phyloP scores from a whole-genome alignment of 2,329 filamentous ascomycete species.

The Coniochaeta sp. region DNA sequence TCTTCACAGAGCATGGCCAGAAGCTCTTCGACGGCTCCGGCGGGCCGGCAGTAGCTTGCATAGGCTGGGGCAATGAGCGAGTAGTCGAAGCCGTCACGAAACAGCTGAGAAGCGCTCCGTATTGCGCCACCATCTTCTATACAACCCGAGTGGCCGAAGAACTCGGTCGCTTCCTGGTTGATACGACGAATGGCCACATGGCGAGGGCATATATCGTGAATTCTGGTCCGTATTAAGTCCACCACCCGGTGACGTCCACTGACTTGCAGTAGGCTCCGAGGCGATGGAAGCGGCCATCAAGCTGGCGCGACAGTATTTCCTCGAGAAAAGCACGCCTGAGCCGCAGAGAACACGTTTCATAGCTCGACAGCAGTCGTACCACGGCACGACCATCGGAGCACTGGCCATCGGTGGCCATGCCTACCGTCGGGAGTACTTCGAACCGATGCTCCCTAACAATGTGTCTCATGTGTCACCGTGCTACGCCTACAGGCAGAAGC shows the following conservation, averaged over 20 bases:
- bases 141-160: conserved; percentile 31
- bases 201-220: conserved; percentile 29
- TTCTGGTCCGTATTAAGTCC: conserved; percentile 29
- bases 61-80: conserved; percentile 35
- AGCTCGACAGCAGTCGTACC: conserved; percentile 60
- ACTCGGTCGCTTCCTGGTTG: conserved; percentile 27
- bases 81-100: conserved; percentile 31
- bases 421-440: conserved; percentile 53
- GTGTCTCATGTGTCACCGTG: conserved; percentile 59
- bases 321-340: conserved; percentile 48
- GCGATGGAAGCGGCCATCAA: conserved; percentile 61
- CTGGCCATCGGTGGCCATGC: conserved; percentile 58
- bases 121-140: conserved; percentile 35
- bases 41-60: conserved; percentile 38
- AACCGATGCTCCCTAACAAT: conserved; percentile 50
- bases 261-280: conserved; percentile 44
- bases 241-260: conserved; percentile 35
- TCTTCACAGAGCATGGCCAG: conserved; percentile 31
- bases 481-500: conserved; percentile 54
- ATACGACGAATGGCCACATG: conserved; percentile 29
- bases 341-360: conserved; percentile 58
- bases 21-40: conserved; percentile 36
- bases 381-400: conserved; percentile 64
- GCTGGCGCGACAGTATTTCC: conserved; percentile 55
- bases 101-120: conserved; percentile 33